Evolutionary conservation across 1,139 yeast species (phyloP), one percentile per base, ranked within the genome.

Genomic region (Eremothecium cymbalariae): DNA sequence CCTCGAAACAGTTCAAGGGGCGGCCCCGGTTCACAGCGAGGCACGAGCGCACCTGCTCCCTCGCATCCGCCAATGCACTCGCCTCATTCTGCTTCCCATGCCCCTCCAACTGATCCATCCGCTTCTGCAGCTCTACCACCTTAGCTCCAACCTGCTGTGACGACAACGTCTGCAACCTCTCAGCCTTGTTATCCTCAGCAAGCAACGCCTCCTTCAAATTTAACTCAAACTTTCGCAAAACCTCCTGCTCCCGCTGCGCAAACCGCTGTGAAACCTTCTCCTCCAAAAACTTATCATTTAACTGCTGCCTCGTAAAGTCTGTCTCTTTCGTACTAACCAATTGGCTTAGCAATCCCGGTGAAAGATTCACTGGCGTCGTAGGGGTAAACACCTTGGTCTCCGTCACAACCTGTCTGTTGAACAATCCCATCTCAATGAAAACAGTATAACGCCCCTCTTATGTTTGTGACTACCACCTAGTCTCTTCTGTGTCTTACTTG

Each of bases 1-100:
- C 85, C 35, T 82, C 86, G 77, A 88, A 81, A 60, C 98, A 90
- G 58, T 84, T 79, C 58, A 90, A 70, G 23, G 90, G 82, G 55
- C 70, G 76, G 23, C 78, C 83, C 48, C 71, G 65, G 64, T 88
- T 84, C 30, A 68, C 69, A 42, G 68, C 63, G 48, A 88, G 68
- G 59, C 98, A 88, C 37, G 66, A 56, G 25, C 74, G 65, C 19
- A 90, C 78, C 7, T 64, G 56, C 8, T 64, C 60, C 61, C 90
- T 77, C 2, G 82, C 72, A 3, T 48, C 51, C 34, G 53, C 43
- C 14, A 70, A 54, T 8, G 53, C 63, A 13, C 48, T 48, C 31
- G 52, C 36, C 43, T 63, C 45, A 32, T 64, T 61, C 33, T 55
- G 53, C 39, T 50, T 48, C 36, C 53, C 54, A 15, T 40, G 50